Conservation (phyloP, 148 eudicot species). For the Rheum nobile region DNA sequence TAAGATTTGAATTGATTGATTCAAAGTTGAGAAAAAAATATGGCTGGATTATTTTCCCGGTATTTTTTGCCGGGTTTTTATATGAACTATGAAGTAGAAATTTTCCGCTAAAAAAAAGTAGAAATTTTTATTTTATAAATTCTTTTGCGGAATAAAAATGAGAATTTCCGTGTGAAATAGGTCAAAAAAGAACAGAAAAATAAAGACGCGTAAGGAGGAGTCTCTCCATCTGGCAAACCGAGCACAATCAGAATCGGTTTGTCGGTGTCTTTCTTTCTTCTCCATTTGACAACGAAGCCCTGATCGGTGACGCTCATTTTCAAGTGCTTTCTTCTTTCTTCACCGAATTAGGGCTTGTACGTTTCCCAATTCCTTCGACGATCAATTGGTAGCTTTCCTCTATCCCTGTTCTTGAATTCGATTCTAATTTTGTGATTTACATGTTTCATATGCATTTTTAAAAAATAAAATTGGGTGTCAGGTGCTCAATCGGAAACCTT, state of each 20-base stretch:
- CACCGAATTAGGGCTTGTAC: not conserved
- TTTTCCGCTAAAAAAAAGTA: no score
- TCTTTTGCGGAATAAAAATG: not conserved
- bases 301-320: constrained; percentile 3
- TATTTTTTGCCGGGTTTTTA: no score
- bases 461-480: not conserved
- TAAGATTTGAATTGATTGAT: no score
- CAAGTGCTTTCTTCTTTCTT: not conserved
- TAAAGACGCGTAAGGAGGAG: constrained; percentile 1
- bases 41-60: no score
- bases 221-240: constrained; percentile 1
- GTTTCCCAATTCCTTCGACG: not conserved
- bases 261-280: constrained; percentile 1
- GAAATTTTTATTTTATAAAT: no score
- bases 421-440: not conserved
- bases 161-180: not conserved
- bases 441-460: not conserved
- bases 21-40: no score
- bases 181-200: not conserved
- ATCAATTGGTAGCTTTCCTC: not conserved
- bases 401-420: constrained; percentile 3
- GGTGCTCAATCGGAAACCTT: not conserved
- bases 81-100: no score
- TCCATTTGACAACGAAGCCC: constrained; percentile 5
- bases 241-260: not conserved